Evolutionary conservation across 441 rosid genomes (phyloP).

Genomic region (Pelargonium myrrhifolium): DNA sequence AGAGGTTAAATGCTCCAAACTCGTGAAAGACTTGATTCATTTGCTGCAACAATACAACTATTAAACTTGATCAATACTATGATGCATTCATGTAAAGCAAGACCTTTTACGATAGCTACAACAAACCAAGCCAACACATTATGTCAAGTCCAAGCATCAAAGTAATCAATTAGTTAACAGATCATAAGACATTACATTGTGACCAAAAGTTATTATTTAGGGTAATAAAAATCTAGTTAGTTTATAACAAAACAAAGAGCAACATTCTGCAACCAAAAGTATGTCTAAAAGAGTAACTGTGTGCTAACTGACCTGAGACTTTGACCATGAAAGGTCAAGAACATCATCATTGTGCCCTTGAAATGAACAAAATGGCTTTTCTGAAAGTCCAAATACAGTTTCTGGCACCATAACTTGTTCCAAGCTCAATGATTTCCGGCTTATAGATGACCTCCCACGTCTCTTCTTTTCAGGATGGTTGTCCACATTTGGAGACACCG

Average conservation of each 20-base stretch:
- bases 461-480: conserved; percentile 38
- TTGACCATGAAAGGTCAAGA: conserved; percentile 72
- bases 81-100: neutral
- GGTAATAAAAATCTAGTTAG: neutral
- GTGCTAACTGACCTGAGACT: conserved; percentile 46
- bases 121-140: neutral
- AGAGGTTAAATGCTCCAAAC: neutral
- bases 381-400: conserved; percentile 50
- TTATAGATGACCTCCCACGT: conserved; percentile 51
- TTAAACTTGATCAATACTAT: neutral
- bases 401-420: conserved; percentile 53
- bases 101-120: neutral
- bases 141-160: neutral
- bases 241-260: conserved; percentile 2
- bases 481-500: conserved; percentile 36
- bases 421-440: conserved; percentile 67
- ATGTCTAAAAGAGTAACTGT: neutral
- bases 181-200: neutral
- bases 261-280: neutral
- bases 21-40: neutral
- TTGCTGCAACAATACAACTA: neutral
- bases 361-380: conserved; percentile 57
- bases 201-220: neutral
- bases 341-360: conserved; percentile 53
- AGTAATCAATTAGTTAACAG: neutral